Percentiles rank a stretch among this genome's conserved stretches.
phyloP scores from a whole-genome alignment of 352 stramenopile species.

The Phytophthora parvispora region DNA sequence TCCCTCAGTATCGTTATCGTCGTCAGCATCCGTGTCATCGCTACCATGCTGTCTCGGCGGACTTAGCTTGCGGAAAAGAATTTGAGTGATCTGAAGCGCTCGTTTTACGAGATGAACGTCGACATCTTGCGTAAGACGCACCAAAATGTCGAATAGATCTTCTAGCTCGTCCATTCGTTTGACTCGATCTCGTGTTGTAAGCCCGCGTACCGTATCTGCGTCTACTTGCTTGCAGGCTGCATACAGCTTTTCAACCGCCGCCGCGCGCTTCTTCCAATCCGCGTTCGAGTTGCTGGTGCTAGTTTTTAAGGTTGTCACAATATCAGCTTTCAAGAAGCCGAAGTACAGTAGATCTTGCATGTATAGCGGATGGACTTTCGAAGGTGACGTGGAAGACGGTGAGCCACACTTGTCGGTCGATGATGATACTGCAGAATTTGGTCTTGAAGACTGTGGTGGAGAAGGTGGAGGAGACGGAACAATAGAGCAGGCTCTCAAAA shows the following conservation, averaged over 20 bases:
- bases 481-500: constrained; percentile 39
- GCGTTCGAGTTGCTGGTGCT: constrained; percentile 71
- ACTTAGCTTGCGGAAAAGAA: constrained; percentile 62
- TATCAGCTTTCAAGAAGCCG: constrained; percentile 54
- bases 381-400: constrained; percentile 20
- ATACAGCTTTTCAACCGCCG: constrained; percentile 70
- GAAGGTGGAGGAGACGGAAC: constrained; percentile 12
- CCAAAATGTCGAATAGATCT: constrained; percentile 53
- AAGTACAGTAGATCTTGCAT: constrained; percentile 35
- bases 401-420: background rate
- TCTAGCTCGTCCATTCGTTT: constrained; percentile 33
- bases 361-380: constrained; percentile 23
- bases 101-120: constrained; percentile 78
- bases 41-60: constrained; percentile 12
- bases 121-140: constrained; percentile 69
- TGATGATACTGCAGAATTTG: constrained; percentile 7
- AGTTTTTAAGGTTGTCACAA: constrained; percentile 42
- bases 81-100: constrained; percentile 63
- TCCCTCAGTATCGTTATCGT: background rate
- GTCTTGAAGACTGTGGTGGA: constrained; percentile 15
- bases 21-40: background rate
- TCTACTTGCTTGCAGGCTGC: constrained; percentile 45
- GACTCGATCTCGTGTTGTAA: constrained; percentile 13
- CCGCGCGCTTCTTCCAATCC: constrained; percentile 76
- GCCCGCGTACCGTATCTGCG: constrained; percentile 20